These are phyloP conservation scores for Closterium sp. DNA, from an alignment of 139 green algal species.

Conservation along the genomic window DNA sequence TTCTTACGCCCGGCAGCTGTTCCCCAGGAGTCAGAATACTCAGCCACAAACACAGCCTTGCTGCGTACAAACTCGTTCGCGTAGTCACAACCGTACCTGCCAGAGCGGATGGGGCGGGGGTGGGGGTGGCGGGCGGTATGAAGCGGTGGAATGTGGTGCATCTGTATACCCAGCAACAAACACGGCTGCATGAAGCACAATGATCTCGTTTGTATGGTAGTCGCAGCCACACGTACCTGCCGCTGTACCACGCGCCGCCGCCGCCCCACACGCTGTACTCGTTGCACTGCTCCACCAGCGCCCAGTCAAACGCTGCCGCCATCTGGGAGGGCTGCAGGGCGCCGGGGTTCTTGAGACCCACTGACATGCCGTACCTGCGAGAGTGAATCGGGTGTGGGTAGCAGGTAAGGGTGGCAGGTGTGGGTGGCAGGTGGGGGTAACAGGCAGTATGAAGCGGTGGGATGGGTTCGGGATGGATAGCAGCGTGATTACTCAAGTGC, in stretches of 20 bases:
- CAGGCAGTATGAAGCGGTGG: too few species aligned
- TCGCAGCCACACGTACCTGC: neutral
- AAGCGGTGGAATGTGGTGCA: too few species aligned
- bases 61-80: neutral
- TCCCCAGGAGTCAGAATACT: neutral
- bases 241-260: neutral
- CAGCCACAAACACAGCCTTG: neutral
- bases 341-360: neutral
- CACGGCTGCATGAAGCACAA: neutral
- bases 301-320: neutral
- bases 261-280: neutral
- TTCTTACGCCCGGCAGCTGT: neutral
- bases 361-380: neutral
- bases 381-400: too few species aligned
- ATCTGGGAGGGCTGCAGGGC: neutral
- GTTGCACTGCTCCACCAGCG: slow-evolving; percentile 9
- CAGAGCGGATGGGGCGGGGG: too few species aligned
- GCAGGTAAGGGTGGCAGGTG: too few species aligned
- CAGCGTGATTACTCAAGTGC: too few species aligned
- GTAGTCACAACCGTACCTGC: neutral
- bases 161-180: too few species aligned
- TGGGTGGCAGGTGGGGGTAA: too few species aligned
- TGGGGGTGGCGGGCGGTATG: too few species aligned
- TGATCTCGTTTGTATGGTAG: neutral
- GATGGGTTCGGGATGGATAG: too few species aligned